phyloP scores from a whole-genome alignment of 805 yeast genomes.

The Jamesozyma lodderae region DNA sequence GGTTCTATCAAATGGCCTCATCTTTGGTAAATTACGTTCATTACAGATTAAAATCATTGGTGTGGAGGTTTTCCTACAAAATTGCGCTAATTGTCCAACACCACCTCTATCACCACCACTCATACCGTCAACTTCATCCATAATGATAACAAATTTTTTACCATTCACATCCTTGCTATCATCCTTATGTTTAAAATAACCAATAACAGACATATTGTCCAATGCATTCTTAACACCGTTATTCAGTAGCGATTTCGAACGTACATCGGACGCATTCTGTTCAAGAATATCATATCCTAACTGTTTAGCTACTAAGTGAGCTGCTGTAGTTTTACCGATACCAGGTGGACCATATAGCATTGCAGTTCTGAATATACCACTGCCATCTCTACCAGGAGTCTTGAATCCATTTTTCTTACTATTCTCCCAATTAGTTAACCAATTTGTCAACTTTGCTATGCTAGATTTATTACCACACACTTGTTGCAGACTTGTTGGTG shows the following conservation, averaged over 20 bases:
- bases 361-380: constrained; percentile 70
- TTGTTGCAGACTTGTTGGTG: constrained; percentile 67
- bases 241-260: constrained; percentile 73
- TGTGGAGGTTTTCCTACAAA: constrained; percentile 74
- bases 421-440: constrained; percentile 74
- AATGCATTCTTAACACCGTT: constrained; percentile 60
- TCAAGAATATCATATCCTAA: constrained; percentile 68
- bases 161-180: constrained; percentile 30
- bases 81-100: constrained; percentile 84
- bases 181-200: constrained; percentile 47
- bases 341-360: constrained; percentile 85
- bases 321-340: constrained; percentile 76
- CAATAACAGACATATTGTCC: constrained; percentile 74
- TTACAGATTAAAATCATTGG: constrained; percentile 92
- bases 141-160: constrained; percentile 67
- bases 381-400: constrained; percentile 51
- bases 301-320: constrained; percentile 61
- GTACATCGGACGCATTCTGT: constrained; percentile 79
- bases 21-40: constrained; percentile 84
- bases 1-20: constrained; percentile 88
- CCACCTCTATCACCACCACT: constrained; percentile 99
- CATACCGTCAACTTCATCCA: constrained; percentile 99
- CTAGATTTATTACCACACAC: constrained; percentile 86
- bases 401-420: constrained; percentile 48
- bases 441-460: constrained; percentile 52